Base-by-base conservation (phyloP, 306 rosid genomes). In the Rosa rugosa region DNA sequence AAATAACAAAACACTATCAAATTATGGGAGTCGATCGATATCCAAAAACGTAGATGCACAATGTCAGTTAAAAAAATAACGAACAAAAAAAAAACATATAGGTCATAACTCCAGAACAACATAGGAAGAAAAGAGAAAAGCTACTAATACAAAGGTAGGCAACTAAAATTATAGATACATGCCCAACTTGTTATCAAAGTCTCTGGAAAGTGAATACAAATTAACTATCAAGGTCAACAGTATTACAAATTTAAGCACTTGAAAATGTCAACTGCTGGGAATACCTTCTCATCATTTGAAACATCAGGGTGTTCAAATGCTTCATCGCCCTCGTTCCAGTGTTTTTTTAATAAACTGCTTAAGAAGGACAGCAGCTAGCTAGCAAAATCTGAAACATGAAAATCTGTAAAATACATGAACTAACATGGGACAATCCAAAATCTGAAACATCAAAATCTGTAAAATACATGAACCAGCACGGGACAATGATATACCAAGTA, bases 361-460 rank as follows among this genome's bases (percentile, higher is more conserved):
- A 41, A 94, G 89, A 86, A 94, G 97, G 82, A 94, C 97, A 40
- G 98, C 97, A 85, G 98, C 98, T 94, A 94, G 85, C 36, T 31
- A 31, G 36, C 36, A 31, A 31, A 31, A 31, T 2, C 34, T 31
- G 34, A 31, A 31, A 31, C 34, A 31, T 31, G 34, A 31, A 31
- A 31, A 31, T 31, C 34, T 31, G 34, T 31, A 31, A 31, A 31
- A 31, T 31, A 31, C 34, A 31, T 31, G 34, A 31, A 31, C 34
- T 31, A 31, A 31, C 34, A 31, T 2, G 34, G 34, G 3, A 31
- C 34, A 31, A 31, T 31, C 34, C 34, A 31, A 31, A 31, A 31
- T 31, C 36, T 31, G 36, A 31, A 31, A 31, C 36, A 31, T 31
- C 3, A 31, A 31, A 31, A 31, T 31, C 36, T 31, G 3, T 31